These are phyloP conservation scores for Picea glauca DNA, from an alignment of 75 land plant genomes.

Conservation along the genomic window DNA sequence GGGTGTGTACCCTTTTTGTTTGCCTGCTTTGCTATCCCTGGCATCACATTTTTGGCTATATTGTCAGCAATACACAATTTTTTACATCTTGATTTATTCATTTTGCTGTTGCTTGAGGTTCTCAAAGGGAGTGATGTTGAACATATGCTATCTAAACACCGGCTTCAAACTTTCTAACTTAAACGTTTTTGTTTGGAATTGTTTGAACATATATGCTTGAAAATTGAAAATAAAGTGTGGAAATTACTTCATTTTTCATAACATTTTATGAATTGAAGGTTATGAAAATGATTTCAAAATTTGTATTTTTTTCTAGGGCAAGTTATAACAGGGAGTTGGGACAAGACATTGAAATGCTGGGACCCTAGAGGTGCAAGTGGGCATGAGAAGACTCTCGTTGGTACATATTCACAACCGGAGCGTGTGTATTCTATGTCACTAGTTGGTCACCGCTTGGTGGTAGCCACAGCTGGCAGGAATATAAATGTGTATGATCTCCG, in stretches of 20 bases:
- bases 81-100: no score
- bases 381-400: constrained; percentile 67
- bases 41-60: neutral
- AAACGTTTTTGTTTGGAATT: no score
- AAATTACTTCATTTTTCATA: neutral
- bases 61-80: no score
- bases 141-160: no score
- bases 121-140: no score
- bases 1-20: neutral
- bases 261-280: neutral
- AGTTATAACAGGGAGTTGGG: constrained; percentile 98
- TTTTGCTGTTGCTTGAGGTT: no score
- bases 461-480: constrained; percentile 99
- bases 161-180: no score
- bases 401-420: constrained; percentile 91
- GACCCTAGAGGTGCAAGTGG: constrained; percentile 97
- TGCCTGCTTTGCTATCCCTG: neutral
- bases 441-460: constrained; percentile 90
- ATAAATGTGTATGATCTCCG: constrained; percentile 96
- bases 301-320: constrained; percentile 53
- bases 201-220: neutral
- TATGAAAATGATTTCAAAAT: neutral
- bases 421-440: constrained; percentile 97
- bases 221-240: neutral
- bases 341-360: constrained; percentile 96